phyloP scores from a whole-genome alignment of 441 rosid species.

The Mallotus repandus region DNA sequence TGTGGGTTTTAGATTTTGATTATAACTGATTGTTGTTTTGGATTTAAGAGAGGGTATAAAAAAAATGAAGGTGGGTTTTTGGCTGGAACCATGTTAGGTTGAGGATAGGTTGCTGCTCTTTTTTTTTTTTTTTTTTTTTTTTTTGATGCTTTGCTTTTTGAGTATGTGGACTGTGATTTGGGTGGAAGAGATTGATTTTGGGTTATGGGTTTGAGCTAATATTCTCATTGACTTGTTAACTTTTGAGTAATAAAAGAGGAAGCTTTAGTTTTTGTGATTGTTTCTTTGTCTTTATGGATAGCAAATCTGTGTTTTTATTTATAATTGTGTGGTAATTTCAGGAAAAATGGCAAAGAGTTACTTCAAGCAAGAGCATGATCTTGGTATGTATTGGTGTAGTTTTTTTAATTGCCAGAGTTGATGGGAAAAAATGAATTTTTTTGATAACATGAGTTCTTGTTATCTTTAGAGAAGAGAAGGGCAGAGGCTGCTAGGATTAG shows the following conservation, averaged over 20 bases:
- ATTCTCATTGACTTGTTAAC: not conserved
- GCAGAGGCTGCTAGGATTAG: constrained; percentile 73
- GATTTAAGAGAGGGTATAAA: not conserved
- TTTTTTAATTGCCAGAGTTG: not conserved
- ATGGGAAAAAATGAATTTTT: not conserved
- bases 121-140: not conserved
- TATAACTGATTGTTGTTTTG: not conserved
- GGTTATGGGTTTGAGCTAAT: not conserved
- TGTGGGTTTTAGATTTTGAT: not conserved
- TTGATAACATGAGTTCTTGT: not conserved
- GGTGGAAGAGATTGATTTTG: not conserved
- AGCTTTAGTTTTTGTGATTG: not conserved
- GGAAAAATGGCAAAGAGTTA: constrained; percentile 61
- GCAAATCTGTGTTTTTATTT: not conserved
- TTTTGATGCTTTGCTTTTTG: not conserved
- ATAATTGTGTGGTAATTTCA: constrained; percentile 22
- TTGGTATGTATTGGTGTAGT: constrained; percentile 34
- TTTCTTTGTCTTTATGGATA: not conserved
- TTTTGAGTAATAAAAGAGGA: not conserved
- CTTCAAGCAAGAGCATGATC: constrained; percentile 81
- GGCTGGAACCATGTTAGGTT: no score
- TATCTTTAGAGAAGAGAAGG: constrained; percentile 53
- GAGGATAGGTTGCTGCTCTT: not conserved
- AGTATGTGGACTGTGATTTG: not conserved
- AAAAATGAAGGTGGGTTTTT: not conserved